Evolutionary conservation across 306 rosid species (phyloP), one percentile per base, ranked within the genome.

Genomic region (Mucuna pruriens): DNA sequence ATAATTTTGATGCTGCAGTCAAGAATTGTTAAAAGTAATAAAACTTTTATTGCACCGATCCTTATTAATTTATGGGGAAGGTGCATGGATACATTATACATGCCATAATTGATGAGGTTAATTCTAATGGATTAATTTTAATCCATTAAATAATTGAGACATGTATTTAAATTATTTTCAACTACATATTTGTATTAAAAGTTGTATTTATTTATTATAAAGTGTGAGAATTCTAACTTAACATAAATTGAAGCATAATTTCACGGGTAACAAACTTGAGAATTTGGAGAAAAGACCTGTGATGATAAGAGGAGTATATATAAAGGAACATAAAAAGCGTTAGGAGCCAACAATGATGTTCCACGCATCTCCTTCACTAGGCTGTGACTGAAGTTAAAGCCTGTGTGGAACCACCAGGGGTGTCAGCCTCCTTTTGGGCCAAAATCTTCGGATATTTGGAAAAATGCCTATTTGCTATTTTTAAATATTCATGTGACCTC

Each of bases 331-430:
- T 64, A 77, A 39, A 48, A 63, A 71, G 79, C 11, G 29, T 16
- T 12, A 23, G 38, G 36, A 17, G 49, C 33, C 51, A 52, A 52
- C 33, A 17, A 29, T 29, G 31, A 45, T 71, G 74, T 74, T 77
- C 67, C 23, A 71, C 58, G 57, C 72, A 42, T n/a, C 58, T 60
- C 58, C 58, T 68, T 75, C 84, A 70, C 9, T 26, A 25, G 49
- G 6, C 63, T 57, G 57, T 33, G 26, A 45, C 74, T 54, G 51
- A 63, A 77, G 72, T 19, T 64, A 72, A 76, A 77, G 83, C 80
- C 64, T 57, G 80, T 57, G 80, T 19, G 74, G 61, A 57, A 23
- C 9, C 45, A n/a, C 17, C 64, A 66, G 55, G 55, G 51, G 66
- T 80, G 79, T 62, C 85, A 8, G 61, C 13, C 17, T 39, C 65